Evolutionary conservation across 352 stramenopile species (phyloP), one percentile per base, ranked within the genome.

Genomic region (Nothophytophthora sp.): DNA sequence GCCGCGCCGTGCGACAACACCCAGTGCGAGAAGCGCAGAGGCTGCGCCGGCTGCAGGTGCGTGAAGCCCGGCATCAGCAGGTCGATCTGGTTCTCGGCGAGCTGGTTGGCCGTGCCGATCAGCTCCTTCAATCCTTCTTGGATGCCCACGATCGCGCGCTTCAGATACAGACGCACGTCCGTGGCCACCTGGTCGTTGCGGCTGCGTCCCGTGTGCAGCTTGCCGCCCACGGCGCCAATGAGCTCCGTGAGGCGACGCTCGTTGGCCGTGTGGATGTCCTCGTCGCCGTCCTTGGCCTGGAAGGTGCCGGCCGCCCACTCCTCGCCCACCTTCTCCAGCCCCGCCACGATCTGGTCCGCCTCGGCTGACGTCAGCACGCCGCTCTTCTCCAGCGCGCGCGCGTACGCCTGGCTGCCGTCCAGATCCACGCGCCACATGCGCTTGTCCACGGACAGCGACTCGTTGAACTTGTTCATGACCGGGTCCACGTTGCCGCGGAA

Each of bases 201-300:
- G 45, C 88, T 97, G 55, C 92, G 81, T 7, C 91, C 90, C 1
- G 96, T 99, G 79, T 99, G 97, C 32, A 99, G 70, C 67, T 99
- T 99, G 57, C 97, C 97, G 36, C 95, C 97, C 27, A 97, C 84
- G n/a, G 81, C 71, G 37, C 97, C 97, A 45, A 99, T 90, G 41
- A 99, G 75, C 79, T 99, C 97, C 0, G 96, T 99, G 12, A 99
- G 81, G 7, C 97, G 90, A 44, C 97, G 92, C 70, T 99, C 97
- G 67, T 99, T 99, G 36, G 97, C 97, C 36, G 97, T 99, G 76
- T 99, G 97, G 64, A 99, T 99, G 75, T 99, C 97, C 73, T 99
- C 97, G 70, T 99, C 97, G 35, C 93, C 92, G 9, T 92, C 67
- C 55, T 98, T 96, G 13, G 96, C 60, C 50, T 90, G 70, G 58